Base-by-base conservation (phyloP, 495 filamentous ascomycete genomes). In the Cetradonia linearis region DNA sequence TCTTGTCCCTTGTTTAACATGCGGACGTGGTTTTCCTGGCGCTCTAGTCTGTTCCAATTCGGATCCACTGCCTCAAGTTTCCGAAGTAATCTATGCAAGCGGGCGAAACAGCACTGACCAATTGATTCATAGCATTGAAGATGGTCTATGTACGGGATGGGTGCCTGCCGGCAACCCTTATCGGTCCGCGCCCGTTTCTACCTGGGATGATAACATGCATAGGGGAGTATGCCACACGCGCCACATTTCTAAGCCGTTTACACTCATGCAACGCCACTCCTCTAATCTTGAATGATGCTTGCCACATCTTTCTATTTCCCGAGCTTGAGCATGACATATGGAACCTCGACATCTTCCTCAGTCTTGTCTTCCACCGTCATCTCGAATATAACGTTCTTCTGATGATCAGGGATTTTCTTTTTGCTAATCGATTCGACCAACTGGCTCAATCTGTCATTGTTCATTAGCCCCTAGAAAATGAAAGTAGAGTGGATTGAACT, bases 311-410 rank as follows among this genome's bases (percentile, higher is more conserved):
- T 58, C 11, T 56, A 77, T 70, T 78, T 75, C 54, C 66, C 66
- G 67, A 85, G 71, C 77, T 86, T 89, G 65, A 95, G 82, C 86
- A 92, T 95, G 68, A 97, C 89, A 71, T 96, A 96, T 9, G 94
- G 94, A 64, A 97, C 85, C 74, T 99, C 94, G 6, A 97, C 91
- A 73, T 99, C 94, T 75, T 97, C 88, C 58, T 86, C 93, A 2
- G 82, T 86, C 68, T 81, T 74, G 67, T 97, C 94, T 70, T 99
- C 94, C 7, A 86, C 88, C 13, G 90, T 93, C 65, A 96, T 86
- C 77, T 97, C 94, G 70, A 96, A 92, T 64, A 99, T 95, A 56
- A 97, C 78, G 67, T 96, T 94, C 77, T 84, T 91, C 75, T 95
- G 90, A 70, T 99, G 92, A 5, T 79, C 78, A 0, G 94, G 93